These are phyloP conservation scores for Desmodesmus armatus DNA, from an alignment of 139 green algal species.

Conservation along the genomic window DNA sequence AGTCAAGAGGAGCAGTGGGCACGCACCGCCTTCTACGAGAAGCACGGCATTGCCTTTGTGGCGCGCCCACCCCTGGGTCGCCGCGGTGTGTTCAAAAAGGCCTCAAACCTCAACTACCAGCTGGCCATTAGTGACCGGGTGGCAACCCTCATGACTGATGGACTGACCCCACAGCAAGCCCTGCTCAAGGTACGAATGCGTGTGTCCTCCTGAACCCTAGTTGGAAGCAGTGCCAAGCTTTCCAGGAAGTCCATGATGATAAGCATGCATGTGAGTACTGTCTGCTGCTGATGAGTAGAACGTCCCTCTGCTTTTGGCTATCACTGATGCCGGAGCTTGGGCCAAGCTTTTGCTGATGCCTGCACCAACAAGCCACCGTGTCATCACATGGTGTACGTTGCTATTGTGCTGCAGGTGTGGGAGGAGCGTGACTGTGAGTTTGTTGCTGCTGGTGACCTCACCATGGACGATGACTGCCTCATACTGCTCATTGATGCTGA, in stretches of 20 bases:
- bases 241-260: too few relatives aligned
- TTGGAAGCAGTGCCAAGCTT: too few relatives aligned
- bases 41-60: constrained; percentile 35
- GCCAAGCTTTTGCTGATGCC: too few relatives aligned
- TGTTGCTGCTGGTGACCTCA: constrained; percentile 27
- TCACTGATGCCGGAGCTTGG: too few relatives aligned
- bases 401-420: constrained; percentile 24
- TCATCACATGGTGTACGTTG: too few relatives aligned
- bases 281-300: too few relatives aligned
- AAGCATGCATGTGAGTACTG: too few relatives aligned
- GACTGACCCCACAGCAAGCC: background rate
- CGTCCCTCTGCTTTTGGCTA: too few relatives aligned
- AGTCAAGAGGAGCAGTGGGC: background rate
- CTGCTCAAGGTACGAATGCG: too few relatives aligned
- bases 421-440: constrained; percentile 8
- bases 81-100: constrained; percentile 50
- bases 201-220: too few relatives aligned
- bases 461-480: constrained; percentile 16
- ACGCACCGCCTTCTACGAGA: constrained; percentile 10
- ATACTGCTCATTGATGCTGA: constrained; percentile 44
- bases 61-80: constrained; percentile 4
- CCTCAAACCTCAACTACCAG: constrained; percentile 51
- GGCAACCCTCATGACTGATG: background rate
- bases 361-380: too few relatives aligned
- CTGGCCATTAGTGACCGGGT: constrained; percentile 9